Conservation (phyloP, 1,284 basidiomycete species). For the Rhodotorula sp. region DNA sequence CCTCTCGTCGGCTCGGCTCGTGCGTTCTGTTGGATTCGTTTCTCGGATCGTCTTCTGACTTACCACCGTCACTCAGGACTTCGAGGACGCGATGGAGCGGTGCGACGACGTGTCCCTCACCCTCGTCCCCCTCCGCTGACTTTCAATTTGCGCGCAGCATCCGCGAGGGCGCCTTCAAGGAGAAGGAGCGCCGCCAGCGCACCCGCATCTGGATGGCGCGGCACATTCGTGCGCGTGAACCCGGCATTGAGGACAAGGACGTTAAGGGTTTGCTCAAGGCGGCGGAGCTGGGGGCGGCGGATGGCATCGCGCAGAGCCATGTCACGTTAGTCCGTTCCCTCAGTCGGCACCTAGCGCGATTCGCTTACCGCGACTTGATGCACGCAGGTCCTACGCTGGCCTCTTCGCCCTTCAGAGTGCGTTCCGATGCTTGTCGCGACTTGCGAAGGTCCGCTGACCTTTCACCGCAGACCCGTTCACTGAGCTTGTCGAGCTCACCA, state of each 20-base stretch:
- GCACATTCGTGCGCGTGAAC: conserved; percentile 31
- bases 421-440: background rate
- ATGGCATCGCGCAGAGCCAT: conserved; percentile 20
- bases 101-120: background rate
- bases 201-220: conserved; percentile 32
- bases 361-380: background rate
- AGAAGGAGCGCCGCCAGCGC: conserved; percentile 20
- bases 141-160: background rate
- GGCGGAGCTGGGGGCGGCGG: conserved; percentile 28
- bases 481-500: conserved; percentile 38
- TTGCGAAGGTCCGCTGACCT: background rate
- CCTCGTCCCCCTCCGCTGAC: background rate
- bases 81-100: conserved; percentile 34
- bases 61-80: conserved; percentile 18
- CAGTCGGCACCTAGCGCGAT: background rate
- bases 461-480: conserved; percentile 29
- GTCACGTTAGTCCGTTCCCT: conserved; percentile 17
- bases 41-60: background rate
- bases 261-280: conserved; percentile 28
- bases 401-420: conserved; percentile 26
- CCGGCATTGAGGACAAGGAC: conserved; percentile 27
- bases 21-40: background rate
- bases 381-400: conserved; percentile 29
- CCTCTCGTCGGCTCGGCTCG: conserved; percentile 27
- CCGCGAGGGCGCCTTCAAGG: conserved; percentile 35